Evolutionary conservation across 2,329 filamentous ascomycete genomes (phyloP), one percentile per base, ranked within the genome.

Genomic region (Fusarium sp.): DNA sequence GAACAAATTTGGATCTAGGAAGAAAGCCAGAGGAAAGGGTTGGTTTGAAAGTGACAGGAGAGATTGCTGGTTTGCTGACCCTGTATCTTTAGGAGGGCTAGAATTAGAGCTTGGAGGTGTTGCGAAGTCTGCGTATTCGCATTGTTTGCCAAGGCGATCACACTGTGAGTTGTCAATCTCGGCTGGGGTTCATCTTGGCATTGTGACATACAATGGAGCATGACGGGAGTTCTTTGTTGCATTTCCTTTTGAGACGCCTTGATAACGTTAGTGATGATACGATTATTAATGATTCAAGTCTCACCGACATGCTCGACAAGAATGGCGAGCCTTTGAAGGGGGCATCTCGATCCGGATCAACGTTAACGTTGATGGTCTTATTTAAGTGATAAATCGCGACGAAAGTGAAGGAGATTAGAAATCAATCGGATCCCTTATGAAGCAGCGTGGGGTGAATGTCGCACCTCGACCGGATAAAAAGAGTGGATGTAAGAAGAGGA

Each of bases 231-330:
- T 57, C 54, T 33, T 23, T 57, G 35, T n/a, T 57, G n/a, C 54
- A 57, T n/a, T 41, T 57, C 12, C 54, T 57, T 23, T 57, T 57
- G 6, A 57, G 46, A 20, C 54, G 54, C 15, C 54, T 57, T 15
- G 16, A n/a, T 24, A 49, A 41, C n/a, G 35, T 57, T 15, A 57
- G 26, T 33, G 28, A 29, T 11, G 46, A 10, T 21, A 23, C 23
- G 9, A 26, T 15, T 10, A 26, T 12, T 28, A 5, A 31, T 33
- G 35, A 28, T 11, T 31, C 6, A n/a, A 28, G 29, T 2, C 54
- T 33, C 16, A 54, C 54, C 54, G 54, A 29, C 47, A 57, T 28
- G 46, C 38, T 41, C 21, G 28, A 23, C 54, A 57, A 15, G 54
- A 42, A 54, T 57, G 47, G 11, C 46, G 54, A 41, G 54, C 35